These are phyloP conservation scores for Rhododendron mucronatum DNA, from an alignment of 148 eudicot genomes.

Conservation along the genomic window DNA sequence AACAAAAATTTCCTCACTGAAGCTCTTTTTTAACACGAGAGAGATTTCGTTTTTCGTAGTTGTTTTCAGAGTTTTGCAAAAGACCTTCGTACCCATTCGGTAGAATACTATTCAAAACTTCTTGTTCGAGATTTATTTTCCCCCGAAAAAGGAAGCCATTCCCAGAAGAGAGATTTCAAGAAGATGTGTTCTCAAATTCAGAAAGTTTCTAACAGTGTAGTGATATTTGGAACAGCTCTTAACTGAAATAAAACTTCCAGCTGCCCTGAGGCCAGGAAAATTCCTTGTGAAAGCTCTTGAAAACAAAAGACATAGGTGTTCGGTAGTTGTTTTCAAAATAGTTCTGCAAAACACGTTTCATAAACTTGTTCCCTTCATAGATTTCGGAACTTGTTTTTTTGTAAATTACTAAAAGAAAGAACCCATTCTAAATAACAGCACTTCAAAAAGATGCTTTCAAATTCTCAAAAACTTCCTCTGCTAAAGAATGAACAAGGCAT, in stretches of 20 bases:
- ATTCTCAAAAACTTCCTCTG: background rate
- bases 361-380: background rate
- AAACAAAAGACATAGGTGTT: background rate
- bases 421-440: background rate
- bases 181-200: background rate
- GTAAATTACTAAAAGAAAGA: background rate
- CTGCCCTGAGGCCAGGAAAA: background rate
- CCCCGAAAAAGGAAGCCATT: background rate
- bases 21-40: background rate
- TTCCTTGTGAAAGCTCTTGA: background rate
- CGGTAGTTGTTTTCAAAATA: background rate
- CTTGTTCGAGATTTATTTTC: background rate
- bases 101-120: background rate
- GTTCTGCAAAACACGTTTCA: background rate
- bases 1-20: background rate
- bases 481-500: background rate
- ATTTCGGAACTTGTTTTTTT: background rate
- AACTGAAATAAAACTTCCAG: background rate
- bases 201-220: background rate
- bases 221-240: background rate
- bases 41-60: background rate
- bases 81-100: background rate
- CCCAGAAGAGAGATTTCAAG: background rate
- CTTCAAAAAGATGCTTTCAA: background rate
- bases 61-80: background rate